Evolutionary conservation across 495 filamentous ascomycete species (phyloP).

Genomic region (Penicillium roqueforti): DNA sequence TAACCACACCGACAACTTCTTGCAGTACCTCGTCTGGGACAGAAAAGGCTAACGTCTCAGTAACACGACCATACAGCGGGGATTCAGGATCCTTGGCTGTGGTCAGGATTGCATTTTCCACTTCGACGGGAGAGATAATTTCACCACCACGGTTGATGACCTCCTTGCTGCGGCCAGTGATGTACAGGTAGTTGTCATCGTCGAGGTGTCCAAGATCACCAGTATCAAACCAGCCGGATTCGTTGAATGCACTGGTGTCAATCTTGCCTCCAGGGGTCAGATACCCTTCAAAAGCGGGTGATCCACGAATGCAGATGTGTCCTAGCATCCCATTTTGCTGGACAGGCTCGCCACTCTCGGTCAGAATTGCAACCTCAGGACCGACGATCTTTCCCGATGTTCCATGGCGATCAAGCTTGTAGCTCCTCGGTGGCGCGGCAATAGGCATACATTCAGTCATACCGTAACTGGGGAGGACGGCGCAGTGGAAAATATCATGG

Average conservation of each 20-base stretch:
- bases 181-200: conserved; percentile 58
- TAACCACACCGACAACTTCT: conserved; percentile 41
- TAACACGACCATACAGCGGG: conserved; percentile 29
- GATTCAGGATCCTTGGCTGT: conserved; percentile 27
- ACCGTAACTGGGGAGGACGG: conserved; percentile 43
- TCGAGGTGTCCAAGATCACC: conserved; percentile 49
- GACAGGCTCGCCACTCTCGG: conserved; percentile 18
- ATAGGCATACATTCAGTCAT: conserved; percentile 52
- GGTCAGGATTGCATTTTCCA: conserved; percentile 68
- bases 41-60: conserved; percentile 41
- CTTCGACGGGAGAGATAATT: conserved; percentile 75
- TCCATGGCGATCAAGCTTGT: conserved; percentile 38
- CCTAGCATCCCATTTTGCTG: conserved; percentile 24
- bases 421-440: conserved; percentile 33
- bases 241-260: conserved; percentile 36
- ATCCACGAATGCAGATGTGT: conserved; percentile 41
- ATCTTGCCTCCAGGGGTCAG: conserved; percentile 26
- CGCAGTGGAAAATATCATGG: conserved; percentile 34
- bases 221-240: conserved; percentile 44
- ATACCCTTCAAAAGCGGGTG: conserved; percentile 42
- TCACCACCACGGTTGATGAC: conserved; percentile 76
- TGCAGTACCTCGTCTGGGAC: conserved; percentile 40
- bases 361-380: conserved; percentile 36
- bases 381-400: conserved; percentile 42
- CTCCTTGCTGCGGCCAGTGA: conserved; percentile 73